Conservation (phyloP, 2,329 filamentous ascomycete species). For the Neospermospora avenae region DNA sequence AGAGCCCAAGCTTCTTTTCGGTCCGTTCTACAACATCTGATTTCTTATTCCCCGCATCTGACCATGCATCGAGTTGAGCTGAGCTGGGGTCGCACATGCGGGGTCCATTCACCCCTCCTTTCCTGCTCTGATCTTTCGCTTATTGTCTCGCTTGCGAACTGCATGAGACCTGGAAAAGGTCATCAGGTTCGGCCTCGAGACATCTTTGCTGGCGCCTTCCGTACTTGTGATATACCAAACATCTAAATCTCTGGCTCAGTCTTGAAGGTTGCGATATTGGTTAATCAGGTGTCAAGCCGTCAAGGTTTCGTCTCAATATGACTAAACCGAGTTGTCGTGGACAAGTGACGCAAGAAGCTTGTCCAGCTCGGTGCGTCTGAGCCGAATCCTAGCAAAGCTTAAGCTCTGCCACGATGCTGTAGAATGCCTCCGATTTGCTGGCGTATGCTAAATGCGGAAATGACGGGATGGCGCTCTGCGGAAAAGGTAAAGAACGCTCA, state of each 20-base stretch:
- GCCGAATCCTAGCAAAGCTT: not conserved
- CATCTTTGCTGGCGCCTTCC: not conserved
- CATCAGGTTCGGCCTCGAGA: not conserved
- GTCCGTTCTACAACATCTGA: slow-evolving; percentile 3
- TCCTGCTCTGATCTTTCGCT: not conserved
- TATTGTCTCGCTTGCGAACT: not conserved
- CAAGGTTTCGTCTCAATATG: not conserved
- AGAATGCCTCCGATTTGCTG: not conserved
- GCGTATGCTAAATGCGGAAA: not conserved
- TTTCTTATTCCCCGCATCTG: not conserved
- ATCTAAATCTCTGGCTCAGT: too few species aligned
- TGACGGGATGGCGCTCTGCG: not conserved
- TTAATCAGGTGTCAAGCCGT: not conserved
- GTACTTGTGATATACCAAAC: too few species aligned
- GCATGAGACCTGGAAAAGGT: not conserved
- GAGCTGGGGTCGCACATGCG: not conserved
- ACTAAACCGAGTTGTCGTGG: not conserved
- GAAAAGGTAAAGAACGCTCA: not conserved
- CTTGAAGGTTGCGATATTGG: not conserved
- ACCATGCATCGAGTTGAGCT: not conserved
- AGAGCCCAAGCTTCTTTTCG: not conserved
- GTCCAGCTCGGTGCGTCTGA: not conserved
- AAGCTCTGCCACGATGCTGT: not conserved
- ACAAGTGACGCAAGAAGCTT: not conserved
- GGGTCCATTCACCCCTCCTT: not conserved